A percentile compares a stretch with the other conserved stretches of the same genome.
Conservation (phyloP, 768 basidiomycete genomes). For the Pulveroboletus sp. region DNA sequence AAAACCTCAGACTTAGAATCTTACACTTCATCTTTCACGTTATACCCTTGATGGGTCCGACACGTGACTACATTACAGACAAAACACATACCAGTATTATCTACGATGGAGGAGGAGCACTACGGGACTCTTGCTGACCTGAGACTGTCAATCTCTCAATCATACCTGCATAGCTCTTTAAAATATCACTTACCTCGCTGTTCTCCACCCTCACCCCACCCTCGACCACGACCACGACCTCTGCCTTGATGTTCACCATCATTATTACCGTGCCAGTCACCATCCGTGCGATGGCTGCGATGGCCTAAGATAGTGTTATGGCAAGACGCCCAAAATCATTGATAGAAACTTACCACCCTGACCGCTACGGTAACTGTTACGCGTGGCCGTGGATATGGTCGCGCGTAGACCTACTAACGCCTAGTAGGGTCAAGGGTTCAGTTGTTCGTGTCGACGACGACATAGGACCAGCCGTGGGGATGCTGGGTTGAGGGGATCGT, state of each 20-base stretch:
- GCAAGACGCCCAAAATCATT: background rate
- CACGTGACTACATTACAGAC: background rate
- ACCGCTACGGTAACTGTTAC: too few species aligned
- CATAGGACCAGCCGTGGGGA: too few species aligned
- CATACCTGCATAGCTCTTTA: too few species aligned
- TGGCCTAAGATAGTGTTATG: constrained; percentile 8
- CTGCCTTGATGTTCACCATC: constrained; percentile 40
- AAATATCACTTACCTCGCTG: constrained; percentile 36
- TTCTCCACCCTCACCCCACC: constrained; percentile 39
- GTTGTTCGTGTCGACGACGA: too few species aligned
- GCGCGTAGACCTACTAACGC: too few species aligned
- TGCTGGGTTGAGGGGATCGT: too few species aligned
- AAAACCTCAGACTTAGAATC: too few species aligned
- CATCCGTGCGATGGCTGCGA: constrained; percentile 26
- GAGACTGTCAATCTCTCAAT: constrained; percentile 12
- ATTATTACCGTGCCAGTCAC: constrained; percentile 51
- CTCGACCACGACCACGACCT: constrained; percentile 44
- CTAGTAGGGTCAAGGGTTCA: too few species aligned
- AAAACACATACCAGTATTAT: background rate
- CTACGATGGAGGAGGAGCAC: constrained; percentile 20
- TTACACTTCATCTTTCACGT: too few species aligned
- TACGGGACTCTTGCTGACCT: constrained; percentile 23
- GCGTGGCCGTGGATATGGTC: too few species aligned
- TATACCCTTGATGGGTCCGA: too few species aligned
- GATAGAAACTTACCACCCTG: constrained; percentile 18